These are phyloP conservation scores for Aureobasidium mangrovei DNA, from an alignment of 2,329 filamentous ascomycete genomes.

Conservation along the genomic window DNA sequence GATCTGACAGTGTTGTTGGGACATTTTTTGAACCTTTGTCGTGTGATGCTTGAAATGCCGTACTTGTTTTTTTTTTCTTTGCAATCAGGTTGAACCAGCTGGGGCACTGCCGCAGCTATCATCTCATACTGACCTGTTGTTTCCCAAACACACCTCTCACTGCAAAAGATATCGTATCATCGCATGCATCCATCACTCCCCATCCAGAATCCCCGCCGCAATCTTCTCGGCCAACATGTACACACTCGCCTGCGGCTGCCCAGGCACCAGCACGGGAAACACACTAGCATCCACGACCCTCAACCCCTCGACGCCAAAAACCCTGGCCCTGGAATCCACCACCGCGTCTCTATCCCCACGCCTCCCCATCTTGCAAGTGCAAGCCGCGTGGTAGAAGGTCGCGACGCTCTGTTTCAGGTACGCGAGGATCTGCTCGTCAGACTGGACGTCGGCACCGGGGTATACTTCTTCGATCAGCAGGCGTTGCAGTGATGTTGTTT, in stretches of 20 bases:
- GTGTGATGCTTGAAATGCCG: no score
- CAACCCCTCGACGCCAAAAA: slow-evolving; percentile 19
- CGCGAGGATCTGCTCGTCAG: background rate
- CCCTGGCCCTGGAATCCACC: slow-evolving; percentile 18
- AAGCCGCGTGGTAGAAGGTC: slow-evolving; percentile 12
- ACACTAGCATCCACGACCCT: slow-evolving; percentile 21
- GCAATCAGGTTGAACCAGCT: no score
- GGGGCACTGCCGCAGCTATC: no score
- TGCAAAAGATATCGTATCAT: no score
- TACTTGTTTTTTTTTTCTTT: no score
- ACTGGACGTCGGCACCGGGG: slow-evolving; percentile 1
- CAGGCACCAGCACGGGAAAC: slow-evolving; percentile 20
- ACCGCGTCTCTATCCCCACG: slow-evolving; percentile 18
- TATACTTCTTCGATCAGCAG: slow-evolving; percentile 7
- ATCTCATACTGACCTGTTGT: no score
- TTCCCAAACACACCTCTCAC: no score
- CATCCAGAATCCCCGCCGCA: background rate
- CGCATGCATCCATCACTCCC: no score
- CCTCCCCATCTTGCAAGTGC: slow-evolving; percentile 20
- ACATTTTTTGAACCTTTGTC: no score
- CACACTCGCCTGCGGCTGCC: slow-evolving; percentile 21
- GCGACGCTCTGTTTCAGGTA: background rate
- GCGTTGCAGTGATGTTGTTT: background rate
- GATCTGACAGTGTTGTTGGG: background rate
- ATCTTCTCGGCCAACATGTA: slow-evolving; percentile 12